Evolutionary conservation across 2,329 filamentous ascomycete genomes (phyloP), one percentile per base, ranked within the genome.

Genomic region (Alternaria gaisen): DNA sequence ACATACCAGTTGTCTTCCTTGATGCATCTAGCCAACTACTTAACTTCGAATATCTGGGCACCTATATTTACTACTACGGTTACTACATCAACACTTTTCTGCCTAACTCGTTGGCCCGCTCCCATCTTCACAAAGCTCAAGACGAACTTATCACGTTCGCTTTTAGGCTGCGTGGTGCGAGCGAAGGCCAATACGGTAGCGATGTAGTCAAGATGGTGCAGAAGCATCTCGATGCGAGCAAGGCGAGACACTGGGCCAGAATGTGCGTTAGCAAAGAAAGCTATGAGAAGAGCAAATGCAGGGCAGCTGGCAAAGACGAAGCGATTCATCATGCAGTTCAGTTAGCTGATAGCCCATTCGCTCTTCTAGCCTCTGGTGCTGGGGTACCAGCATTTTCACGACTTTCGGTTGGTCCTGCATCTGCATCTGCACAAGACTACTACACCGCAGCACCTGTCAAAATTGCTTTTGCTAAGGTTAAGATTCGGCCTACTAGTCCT

Each of bases 41-140:
- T 30, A 58, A 53, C 1, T 65, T 57, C 56, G 57, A 65, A 8
- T 65, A 72, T 30, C 61, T 75, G 1, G 64, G 61, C 2, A 70
- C 61, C 0, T 77, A 77, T 57, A 71, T 77, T 63, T 75, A 69
- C 65, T 77, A 70, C 55, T 74, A 66, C 60, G 70, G 64, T 2
- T 75, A 71, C 65, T 77, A 77, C 66, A 66, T 74, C 53, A 63
- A 72, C 63, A 70, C 69, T 0, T 70, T 74, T 47, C 65, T 77
- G 3, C 71, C 73, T 0, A 4, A 56, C 7, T 63, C 65, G 1
- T 28, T 77, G 2, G 53, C 60, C 0, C 61, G 50, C 0, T 50
- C 65, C 1, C 76, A 77, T 38, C 63, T 72, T 36, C 46, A 73
- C 52, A 58, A 58, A 38, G 74, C 68, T 1, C 69, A 72, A 30